Evolutionary conservation across 2,329 filamentous ascomycete genomes (phyloP).

Genomic region (Beauveria scarabaeidicola): DNA sequence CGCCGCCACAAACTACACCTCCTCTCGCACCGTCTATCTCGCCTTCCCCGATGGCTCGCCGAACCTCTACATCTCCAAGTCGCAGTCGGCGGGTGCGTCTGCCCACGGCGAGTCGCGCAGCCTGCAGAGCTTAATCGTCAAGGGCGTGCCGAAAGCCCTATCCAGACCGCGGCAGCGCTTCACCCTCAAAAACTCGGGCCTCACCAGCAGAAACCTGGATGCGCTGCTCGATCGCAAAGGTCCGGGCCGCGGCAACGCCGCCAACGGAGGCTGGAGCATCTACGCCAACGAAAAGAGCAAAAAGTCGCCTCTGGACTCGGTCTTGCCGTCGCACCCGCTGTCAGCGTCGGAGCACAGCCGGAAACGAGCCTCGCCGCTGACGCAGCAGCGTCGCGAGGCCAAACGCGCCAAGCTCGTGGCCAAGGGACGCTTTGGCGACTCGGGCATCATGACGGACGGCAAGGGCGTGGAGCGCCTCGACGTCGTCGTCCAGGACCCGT

Average conservation of each 20-base stretch:
- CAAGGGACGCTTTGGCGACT: slow-evolving; percentile 60
- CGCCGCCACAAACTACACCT: slow-evolving; percentile 43
- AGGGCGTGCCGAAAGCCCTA: slow-evolving; percentile 74
- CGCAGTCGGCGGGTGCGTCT: slow-evolving; percentile 34
- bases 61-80: slow-evolving; percentile 58
- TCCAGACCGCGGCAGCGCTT: slow-evolving; percentile 67
- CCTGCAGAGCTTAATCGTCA: slow-evolving; percentile 61
- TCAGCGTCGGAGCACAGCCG: slow-evolving; percentile 24
- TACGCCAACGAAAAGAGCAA: slow-evolving; percentile 57
- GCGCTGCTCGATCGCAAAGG: slow-evolving; percentile 64
- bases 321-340: slow-evolving; percentile 39
- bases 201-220: slow-evolving; percentile 63
- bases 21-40: slow-evolving; percentile 65
- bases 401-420: slow-evolving; percentile 57
- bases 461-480: slow-evolving; percentile 55
- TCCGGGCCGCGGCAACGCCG: slow-evolving; percentile 58
- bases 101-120: slow-evolving; percentile 48
- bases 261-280: slow-evolving; percentile 70
- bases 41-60: slow-evolving; percentile 76
- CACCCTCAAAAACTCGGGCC: slow-evolving; percentile 55
- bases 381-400: slow-evolving; percentile 24
- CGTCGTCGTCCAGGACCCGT: slow-evolving; percentile 50
- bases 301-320: slow-evolving; percentile 46
- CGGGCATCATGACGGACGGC: slow-evolving; percentile 46
- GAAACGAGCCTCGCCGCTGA: slow-evolving; percentile 21